Percentiles rank a stretch among this genome's conserved stretches.
Conservation (phyloP, 1,139 yeast genomes). For the Candida labiduridarum region DNA sequence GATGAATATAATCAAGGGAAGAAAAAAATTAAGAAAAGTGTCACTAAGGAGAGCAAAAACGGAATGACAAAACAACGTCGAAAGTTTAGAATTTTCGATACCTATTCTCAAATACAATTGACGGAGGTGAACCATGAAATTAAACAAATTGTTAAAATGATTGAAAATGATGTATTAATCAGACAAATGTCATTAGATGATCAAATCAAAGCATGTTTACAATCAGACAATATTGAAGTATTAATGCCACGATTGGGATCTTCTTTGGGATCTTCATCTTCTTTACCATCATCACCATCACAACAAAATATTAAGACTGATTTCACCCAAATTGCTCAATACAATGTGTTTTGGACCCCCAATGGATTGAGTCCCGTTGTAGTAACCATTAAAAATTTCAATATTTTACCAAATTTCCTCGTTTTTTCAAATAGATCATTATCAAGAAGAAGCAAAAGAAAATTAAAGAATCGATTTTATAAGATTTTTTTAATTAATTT, state of each 20-base stretch:
- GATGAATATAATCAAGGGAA: not conserved
- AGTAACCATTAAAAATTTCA: conserved; percentile 7
- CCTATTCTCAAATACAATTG: not conserved
- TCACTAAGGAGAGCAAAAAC: not conserved
- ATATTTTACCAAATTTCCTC: conserved; percentile 11
- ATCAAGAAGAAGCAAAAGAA: conserved; percentile 20
- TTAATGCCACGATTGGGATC: not conserved
- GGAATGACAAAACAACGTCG: not conserved
- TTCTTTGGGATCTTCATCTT: not conserved
- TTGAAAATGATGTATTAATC: conserved; percentile 37
- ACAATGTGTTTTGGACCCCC: too few relatives aligned
- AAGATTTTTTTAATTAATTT: conserved; percentile 42
- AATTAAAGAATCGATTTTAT: conserved; percentile 35
- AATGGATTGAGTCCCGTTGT: too few relatives aligned
- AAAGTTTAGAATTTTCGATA: not conserved
- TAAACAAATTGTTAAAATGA: conserved; percentile 19
- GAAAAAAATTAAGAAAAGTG: not conserved
- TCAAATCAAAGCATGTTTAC: conserved; percentile 33
- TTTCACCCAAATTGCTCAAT: not conserved
- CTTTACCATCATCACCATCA: not conserved
- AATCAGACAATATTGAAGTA: conserved; percentile 14
- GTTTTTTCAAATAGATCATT: conserved; percentile 7
- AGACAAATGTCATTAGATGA: conserved; percentile 34
- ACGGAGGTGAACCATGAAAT: not conserved
- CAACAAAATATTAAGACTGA: not conserved